Conservation (phyloP, 73 alveolate genomes). For the Stentor coeruleus region DNA sequence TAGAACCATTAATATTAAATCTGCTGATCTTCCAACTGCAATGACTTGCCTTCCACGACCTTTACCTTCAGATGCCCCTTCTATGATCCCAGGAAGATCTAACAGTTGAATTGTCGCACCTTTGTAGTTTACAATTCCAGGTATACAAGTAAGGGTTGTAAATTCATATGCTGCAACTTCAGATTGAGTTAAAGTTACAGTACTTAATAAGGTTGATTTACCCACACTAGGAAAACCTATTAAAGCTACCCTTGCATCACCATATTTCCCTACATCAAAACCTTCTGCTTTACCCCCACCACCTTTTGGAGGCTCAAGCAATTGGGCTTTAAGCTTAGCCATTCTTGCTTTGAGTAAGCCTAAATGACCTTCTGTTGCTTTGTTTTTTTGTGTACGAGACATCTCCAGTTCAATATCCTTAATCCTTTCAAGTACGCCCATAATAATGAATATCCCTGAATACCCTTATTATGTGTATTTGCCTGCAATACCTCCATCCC, state of each 20-base stretch:
- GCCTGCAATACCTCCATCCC: constrained; percentile 11
- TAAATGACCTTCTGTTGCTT: constrained; percentile 98
- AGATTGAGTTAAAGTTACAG: constrained; percentile 94
- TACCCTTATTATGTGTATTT: background rate
- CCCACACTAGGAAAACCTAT: constrained; percentile 93
- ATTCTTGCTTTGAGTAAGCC: constrained; percentile 65
- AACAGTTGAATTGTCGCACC: constrained; percentile 25
- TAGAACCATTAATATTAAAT: constrained; percentile 95
- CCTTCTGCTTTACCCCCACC: constrained; percentile 97
- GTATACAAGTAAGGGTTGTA: background rate
- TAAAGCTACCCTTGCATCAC: constrained; percentile 99
- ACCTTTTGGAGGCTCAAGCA: constrained; percentile 89
- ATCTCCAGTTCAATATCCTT: constrained; percentile 96
- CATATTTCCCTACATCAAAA: constrained; percentile 99
- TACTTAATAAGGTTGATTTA: constrained; percentile 91
- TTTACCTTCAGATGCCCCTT: constrained; percentile 98
- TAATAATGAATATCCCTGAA: constrained; percentile 26
- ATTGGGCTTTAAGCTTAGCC: constrained; percentile 76
- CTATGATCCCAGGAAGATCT: constrained; percentile 99
- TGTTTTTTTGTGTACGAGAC: constrained; percentile 99
- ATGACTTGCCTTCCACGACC: constrained; percentile 99
- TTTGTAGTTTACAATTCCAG: background rate
- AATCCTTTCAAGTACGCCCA: constrained; percentile 95
- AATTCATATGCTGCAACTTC: constrained; percentile 90
- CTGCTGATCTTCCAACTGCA: constrained; percentile 98